Evolutionary conservation across 2,329 filamentous ascomycete genomes (phyloP), one percentile per base, ranked within the genome.

Genomic region (Thelonectria olida): DNA sequence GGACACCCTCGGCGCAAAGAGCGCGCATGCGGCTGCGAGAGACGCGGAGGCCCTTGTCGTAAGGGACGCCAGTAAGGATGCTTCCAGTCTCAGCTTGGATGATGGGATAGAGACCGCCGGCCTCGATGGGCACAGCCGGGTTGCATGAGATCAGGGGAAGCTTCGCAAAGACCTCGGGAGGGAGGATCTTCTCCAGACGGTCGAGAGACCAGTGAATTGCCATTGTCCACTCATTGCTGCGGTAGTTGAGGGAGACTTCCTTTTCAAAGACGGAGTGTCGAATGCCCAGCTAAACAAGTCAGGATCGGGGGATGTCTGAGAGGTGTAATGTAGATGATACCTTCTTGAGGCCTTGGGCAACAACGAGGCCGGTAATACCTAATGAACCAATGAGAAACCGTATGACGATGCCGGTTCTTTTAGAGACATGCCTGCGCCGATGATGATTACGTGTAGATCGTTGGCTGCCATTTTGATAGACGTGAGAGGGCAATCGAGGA

Each of bases 161-260:
- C 42, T 67, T 50, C 7, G 38, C 42, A 20, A 67, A 69, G 36
- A 67, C 12, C 3, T 67, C 53, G 3, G 57, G 38, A 4, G 65
- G 63, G 10, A 69, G 50, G n/a, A 69, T 65, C 1, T 57, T 53
- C 34, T 65, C 62, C 10, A 69, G 50, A 4, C 50, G 57, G 42
- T 66, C 55, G 0, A 67, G 58, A 19, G 67, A 63, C 67, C 65
- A 69, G 19, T 69, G 65, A 2, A 69, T 67, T 4, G 67, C 67
- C 67, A 69, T 69, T 13, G 65, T 69, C 67, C 63, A 69, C 53
- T 69, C 67, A 65, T 69, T 67, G 58, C 67, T 69, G 22, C 67
- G 65, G 7, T 67, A 67, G 17, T 69, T 69, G 19, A 67, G 55
- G 20, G 44, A 44, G 7, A 42, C 47, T 36, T 69, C 67, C 10